Percentiles rank a stretch among this genome's conserved stretches.
These are phyloP conservation scores for Cladorrhinum samala DNA, from an alignment of 495 filamentous ascomycete genomes.

Conservation along the genomic window DNA sequence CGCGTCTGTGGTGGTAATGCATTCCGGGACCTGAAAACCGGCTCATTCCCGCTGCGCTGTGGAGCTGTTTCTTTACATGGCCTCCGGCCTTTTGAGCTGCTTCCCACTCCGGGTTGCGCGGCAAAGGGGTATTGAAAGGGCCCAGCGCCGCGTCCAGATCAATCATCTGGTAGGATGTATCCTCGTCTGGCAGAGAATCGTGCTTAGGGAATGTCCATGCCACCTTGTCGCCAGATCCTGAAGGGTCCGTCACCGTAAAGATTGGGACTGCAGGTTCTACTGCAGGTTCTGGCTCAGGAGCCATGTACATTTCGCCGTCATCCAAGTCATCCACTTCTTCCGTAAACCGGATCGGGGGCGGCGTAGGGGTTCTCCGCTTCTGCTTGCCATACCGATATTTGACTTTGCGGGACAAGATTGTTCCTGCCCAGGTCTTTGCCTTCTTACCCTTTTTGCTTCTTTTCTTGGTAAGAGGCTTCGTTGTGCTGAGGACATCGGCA, in stretches of 20 bases:
- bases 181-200: conserved; percentile 38
- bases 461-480: conserved; percentile 41
- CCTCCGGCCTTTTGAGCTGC: conserved; percentile 52
- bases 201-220: conserved; percentile 17
- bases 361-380: conserved; percentile 36
- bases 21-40: conserved; percentile 75
- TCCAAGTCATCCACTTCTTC: conserved; percentile 17
- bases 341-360: conserved; percentile 26
- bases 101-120: conserved; percentile 51
- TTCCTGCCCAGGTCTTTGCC: conserved; percentile 74
- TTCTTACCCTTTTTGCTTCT: conserved; percentile 65
- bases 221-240: conserved; percentile 17
- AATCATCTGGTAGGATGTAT: conserved; percentile 69
- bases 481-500: background rate
- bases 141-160: conserved; percentile 95
- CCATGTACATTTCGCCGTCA: conserved; percentile 15
- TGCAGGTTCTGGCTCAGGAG: conserved; percentile 17
- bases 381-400: conserved; percentile 38
- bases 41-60: conserved; percentile 75
- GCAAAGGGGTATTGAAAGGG: conserved; percentile 78
- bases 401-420: conserved; percentile 65
- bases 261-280: conserved; percentile 20
- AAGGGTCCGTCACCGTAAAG: conserved; percentile 23
- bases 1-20: conserved; percentile 84
- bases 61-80: conserved; percentile 67